Percentiles rank a stretch among this genome's conserved stretches.
Conservation (phyloP, 371 early-diverging fungal species). For the Mucor indicus region DNA sequence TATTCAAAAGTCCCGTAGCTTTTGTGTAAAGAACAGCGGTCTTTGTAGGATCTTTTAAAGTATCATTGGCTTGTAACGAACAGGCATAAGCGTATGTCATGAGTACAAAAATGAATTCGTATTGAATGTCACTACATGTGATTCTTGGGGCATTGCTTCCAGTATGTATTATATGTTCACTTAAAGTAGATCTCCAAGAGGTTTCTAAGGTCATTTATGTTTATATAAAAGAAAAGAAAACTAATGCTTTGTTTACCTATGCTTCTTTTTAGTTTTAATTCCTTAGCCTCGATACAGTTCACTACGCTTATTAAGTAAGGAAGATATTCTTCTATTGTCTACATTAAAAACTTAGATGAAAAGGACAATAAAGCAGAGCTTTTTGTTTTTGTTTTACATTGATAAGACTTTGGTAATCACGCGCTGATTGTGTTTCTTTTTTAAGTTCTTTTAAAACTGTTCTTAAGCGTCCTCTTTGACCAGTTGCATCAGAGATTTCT, state of each 20-base stretch:
- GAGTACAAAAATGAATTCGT: constrained; percentile 59
- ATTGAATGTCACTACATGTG: constrained; percentile 49
- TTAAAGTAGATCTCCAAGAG: constrained; percentile 62
- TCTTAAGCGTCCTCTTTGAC: constrained; percentile 56
- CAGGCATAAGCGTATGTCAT: constrained; percentile 58
- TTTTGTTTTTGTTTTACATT: constrained; percentile 22
- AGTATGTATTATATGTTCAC: constrained; percentile 48
- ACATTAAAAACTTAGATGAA: not conserved
- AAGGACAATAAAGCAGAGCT: not conserved
- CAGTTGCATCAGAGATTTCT: constrained; percentile 62
- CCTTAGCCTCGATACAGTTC: constrained; percentile 49
- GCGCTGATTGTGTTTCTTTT: constrained; percentile 46
- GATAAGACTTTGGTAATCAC: constrained; percentile 51
- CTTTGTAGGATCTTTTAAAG: constrained; percentile 6
- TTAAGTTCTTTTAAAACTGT: constrained; percentile 56
- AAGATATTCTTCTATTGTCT: constrained; percentile 64
- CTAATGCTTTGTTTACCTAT: constrained; percentile 23
- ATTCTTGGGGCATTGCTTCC: constrained; percentile 62
- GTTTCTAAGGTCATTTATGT: constrained; percentile 35
- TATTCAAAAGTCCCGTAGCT: constrained; percentile 57
- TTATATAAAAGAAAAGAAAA: no score
- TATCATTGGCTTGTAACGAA: constrained; percentile 36
- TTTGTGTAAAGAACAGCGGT: constrained; percentile 20
- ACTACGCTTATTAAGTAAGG: constrained; percentile 56
- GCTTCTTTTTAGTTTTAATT: constrained; percentile 37